Evolutionary conservation across 2,329 filamentous ascomycete species (phyloP), one percentile per base, ranked within the genome.

Genomic region (Acrodontium crateriforme): DNA sequence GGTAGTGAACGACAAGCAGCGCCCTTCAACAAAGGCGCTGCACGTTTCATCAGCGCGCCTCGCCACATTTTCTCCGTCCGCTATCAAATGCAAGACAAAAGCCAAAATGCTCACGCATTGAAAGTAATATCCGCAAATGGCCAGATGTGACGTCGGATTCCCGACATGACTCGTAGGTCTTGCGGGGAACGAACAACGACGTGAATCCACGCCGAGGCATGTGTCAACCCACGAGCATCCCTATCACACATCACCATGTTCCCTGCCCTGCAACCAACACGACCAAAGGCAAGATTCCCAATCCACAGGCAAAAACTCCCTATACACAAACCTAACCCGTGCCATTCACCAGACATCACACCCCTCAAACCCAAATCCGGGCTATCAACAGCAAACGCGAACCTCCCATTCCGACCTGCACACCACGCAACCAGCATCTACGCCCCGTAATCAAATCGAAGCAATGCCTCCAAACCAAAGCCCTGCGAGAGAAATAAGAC

Each of bases 381-480:
- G 32, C 9, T 34, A 31, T 24, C 46, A 47, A 28, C 49, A 51
- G 31, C 49, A 50, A 30, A 47, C 29, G 31, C 50, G 39, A 32
- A 36, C 17, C 37, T 32, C 32, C 13, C 36, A 37, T 22, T 34
- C 45, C 23, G 47, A 52, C 36, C 45, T 49, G 22, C 23, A 22
- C 14, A 26, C 31, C 10, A 14, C 14, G 14, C 28, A 30, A 13
- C 28, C 29, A 24, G 21, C 24, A 17, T 17, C 35, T 12, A 45
- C 31, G 24, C 57, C 59, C 17, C 45, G 47, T 25, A 58, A 40
- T n/a, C 62, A 67, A 32, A 53, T 65, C 11, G 59, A 67, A 55
- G 60, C 62, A 15, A 63, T 65, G 55, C 60, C 61, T 9, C 58
- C 32, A 13, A 39, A 30, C 29, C 36, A 31, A 25, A 31, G 26